These are phyloP conservation scores for Leptomonas pyrrhocoris DNA, from an alignment of 208 protist species.

Conservation along the genomic window DNA sequence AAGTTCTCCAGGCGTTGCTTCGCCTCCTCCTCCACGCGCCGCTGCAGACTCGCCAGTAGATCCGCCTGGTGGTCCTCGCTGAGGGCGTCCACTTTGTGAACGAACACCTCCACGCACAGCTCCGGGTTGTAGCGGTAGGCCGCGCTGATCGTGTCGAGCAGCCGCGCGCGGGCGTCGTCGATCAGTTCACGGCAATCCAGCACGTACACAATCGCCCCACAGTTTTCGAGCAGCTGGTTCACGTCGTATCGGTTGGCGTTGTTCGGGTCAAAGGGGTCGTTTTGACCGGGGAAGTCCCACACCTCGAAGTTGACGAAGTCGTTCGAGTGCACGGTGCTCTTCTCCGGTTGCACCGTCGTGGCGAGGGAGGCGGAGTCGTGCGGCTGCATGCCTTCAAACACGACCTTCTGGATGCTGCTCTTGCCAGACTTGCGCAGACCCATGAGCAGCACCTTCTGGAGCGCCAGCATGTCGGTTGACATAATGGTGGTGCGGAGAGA, in stretches of 20 bases:
- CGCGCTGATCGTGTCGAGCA: conserved; percentile 83
- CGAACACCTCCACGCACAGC: conserved; percentile 88
- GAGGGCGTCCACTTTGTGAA: conserved; percentile 90
- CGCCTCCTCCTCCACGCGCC: conserved; percentile 78
- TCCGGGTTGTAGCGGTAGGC: conserved; percentile 76
- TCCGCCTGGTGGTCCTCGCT: conserved; percentile 88
- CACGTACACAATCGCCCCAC: conserved; percentile 89
- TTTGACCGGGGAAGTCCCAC: conserved; percentile 92
- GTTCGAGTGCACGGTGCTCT: conserved; percentile 77
- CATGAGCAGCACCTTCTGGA: conserved; percentile 88
- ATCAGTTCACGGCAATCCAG: conserved; percentile 87
- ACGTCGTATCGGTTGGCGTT: conserved; percentile 61
- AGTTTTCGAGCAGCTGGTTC: conserved; percentile 79
- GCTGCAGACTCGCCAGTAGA: conserved; percentile 77
- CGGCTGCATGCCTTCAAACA: conserved; percentile 90
- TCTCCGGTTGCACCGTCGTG: conserved; percentile 83
- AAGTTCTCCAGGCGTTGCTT: conserved; percentile 76
- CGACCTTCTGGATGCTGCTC: conserved; percentile 91
- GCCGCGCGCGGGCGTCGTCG: conserved; percentile 74
- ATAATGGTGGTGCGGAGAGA: not conserved
- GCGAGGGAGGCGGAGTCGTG: conserved; percentile 82
- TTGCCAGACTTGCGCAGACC: conserved; percentile 90
- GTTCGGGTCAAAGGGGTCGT: conserved; percentile 79
- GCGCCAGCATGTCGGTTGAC: conserved; percentile 46
- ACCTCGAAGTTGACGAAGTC: conserved; percentile 92